Base-by-base conservation (phyloP, 768 basidiomycete genomes). In the Lactifluus subvellereus region DNA sequence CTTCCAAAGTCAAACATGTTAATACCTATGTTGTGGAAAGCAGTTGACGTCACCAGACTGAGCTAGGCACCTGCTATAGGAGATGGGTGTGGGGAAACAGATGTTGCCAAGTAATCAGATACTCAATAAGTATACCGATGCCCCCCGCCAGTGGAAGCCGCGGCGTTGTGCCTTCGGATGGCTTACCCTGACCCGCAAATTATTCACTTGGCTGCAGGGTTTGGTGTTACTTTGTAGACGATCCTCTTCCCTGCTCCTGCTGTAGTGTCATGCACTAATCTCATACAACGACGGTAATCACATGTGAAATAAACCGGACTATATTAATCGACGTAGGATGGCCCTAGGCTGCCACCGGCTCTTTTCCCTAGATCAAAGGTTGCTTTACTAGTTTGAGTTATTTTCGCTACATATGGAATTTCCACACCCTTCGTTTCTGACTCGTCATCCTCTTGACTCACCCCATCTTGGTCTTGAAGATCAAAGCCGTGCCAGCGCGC, bases 401-500 rank as follows among this genome's bases (percentile, higher is more conserved):
- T 9, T 47, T 47, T 62, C 14, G 35, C 32, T 10, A 27, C 6
- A 13, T 13, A 13, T 37, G 55, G 43, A 22, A 38, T 37, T 32
- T 62, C 42, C n/a, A 43, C 55, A 43, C 11, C 18, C 27, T 16
- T 38, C 2, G 10, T 30, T 56, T 45, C 55, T 9, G 32, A 27
- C 4, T 57, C 43, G 0, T 57, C 58, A 47, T 54, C 59, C 45
- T 64, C 69, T 30, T 61, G 67, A 27, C 61, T 64, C 37, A 67
- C 64, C n/a, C 54, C 56, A 30, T 69, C 71, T 38, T 67, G 69
- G 0, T 68, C 71, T 37, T 67, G 69, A 1, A 71, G 74, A 8
- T 70, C 71, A 33, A 84, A 68, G 0, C 81, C 83, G 50, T 79
- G 77, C 85, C 88, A 91, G 32, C 87, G 76, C 6, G 82, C 84